Conservation (phyloP, 495 filamentous ascomycete genomes). For the Penicillium crystallinum region DNA sequence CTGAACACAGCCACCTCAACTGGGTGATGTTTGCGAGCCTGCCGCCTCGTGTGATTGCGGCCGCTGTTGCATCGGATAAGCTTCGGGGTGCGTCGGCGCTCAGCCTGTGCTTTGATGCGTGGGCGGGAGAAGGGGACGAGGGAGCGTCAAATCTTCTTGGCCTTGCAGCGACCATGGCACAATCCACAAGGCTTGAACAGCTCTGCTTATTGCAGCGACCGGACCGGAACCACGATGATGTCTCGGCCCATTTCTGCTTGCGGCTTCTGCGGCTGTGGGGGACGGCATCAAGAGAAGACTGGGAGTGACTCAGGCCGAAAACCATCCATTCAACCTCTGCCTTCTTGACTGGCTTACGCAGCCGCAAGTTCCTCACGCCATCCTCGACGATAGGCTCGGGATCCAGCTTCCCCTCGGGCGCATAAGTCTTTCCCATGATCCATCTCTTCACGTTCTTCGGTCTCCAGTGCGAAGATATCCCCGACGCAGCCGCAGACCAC, state of each 20-base stretch:
- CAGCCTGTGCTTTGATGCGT: slow-evolving; percentile 12
- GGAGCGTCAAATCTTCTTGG: neutral
- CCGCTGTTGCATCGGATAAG: slow-evolving; percentile 11
- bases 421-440: slow-evolving; percentile 3
- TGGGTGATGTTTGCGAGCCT: slow-evolving; percentile 13
- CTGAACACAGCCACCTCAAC: slow-evolving; percentile 11
- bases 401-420: neutral
- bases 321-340: slow-evolving; percentile 13
- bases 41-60: slow-evolving; percentile 6
- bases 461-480: slow-evolving; percentile 10
- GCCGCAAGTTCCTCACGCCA: neutral
- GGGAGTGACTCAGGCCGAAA: slow-evolving; percentile 7
- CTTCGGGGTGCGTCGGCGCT: slow-evolving; percentile 13
- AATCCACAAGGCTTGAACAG: slow-evolving; percentile 12
- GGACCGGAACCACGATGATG: slow-evolving; percentile 9
- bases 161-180: slow-evolving; percentile 6
- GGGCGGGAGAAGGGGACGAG: slow-evolving; percentile 1
- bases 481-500: slow-evolving; percentile 2
- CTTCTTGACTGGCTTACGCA: slow-evolving; percentile 7
- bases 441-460: slow-evolving; percentile 11
- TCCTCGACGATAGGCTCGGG: neutral
- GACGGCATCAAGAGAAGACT: slow-evolving; percentile 11
- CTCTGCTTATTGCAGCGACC: slow-evolving; percentile 13
- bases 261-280: neutral
- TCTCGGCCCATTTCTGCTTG: slow-evolving; percentile 6